phyloP scores from a whole-genome alignment of 2,329 filamentous ascomycete genomes.

The Triangularia verruculosa region DNA sequence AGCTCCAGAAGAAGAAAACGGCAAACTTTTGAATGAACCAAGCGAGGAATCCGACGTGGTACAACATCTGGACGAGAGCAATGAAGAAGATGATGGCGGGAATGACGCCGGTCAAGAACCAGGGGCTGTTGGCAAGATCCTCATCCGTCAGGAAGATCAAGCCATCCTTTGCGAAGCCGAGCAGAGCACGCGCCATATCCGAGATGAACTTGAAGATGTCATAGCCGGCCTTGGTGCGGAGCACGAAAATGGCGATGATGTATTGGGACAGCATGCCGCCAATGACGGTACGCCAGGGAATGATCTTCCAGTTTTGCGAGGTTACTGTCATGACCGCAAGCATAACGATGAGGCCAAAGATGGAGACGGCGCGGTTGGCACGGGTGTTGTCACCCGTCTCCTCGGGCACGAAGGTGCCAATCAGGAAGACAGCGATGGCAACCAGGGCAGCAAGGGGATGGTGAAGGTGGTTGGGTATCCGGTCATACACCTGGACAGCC shows the following conservation, averaged over 20 bases:
- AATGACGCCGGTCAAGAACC: slow-evolving; percentile 78
- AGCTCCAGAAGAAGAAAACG: slow-evolving; percentile 85
- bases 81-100: slow-evolving; percentile 97
- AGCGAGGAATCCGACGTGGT: slow-evolving; percentile 76
- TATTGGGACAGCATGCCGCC: slow-evolving; percentile 88
- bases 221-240: slow-evolving; percentile 73
- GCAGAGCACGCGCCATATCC: slow-evolving; percentile 65
- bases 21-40: slow-evolving; percentile 90
- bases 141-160: slow-evolving; percentile 65
- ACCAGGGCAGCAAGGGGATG: slow-evolving; percentile 60
- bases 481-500: slow-evolving; percentile 20
- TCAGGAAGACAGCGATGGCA: slow-evolving; percentile 68
- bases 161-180: slow-evolving; percentile 73
- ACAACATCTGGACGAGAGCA: slow-evolving; percentile 81
- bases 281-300: slow-evolving; percentile 78
- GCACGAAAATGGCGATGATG: slow-evolving; percentile 82
- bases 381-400: slow-evolving; percentile 75
- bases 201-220: slow-evolving; percentile 93
- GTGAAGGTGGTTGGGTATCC: slow-evolving; percentile 64
- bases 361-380: slow-evolving; percentile 73
- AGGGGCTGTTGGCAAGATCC: slow-evolving; percentile 43
- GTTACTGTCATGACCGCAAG: slow-evolving; percentile 65
- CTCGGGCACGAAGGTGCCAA: slow-evolving; percentile 71
- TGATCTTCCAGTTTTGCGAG: slow-evolving; percentile 62
- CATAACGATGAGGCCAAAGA: slow-evolving; percentile 75